Base-by-base conservation (phyloP, 768 basidiomycete genomes). In the Lanmaoa pseudosensibilis region DNA sequence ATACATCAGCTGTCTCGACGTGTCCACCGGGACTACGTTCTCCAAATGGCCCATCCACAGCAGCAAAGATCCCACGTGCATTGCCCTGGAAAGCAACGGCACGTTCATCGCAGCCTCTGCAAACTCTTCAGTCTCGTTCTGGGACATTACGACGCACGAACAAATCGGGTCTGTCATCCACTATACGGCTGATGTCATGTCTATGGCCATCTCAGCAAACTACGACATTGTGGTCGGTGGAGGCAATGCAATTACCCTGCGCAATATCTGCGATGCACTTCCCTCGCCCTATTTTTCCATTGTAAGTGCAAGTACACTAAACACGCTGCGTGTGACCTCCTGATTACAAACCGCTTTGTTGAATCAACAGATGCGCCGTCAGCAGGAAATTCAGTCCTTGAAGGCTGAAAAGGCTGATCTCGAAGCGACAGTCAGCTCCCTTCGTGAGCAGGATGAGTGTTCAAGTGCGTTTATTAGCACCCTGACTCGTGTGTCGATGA, bases 201-300 rank as follows among this genome's bases (percentile, higher is more conserved):
- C 46, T 36, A 55, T 50, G 48, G 40, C 43, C 8, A 56, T 56
- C 8, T 52, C 55, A 11, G 4, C 21, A 27, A 45, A 54, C 8
- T 5, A 38, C 12, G 16, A 46, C 18, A 9, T 56, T 10, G 43
- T 12, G 27, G 23, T 30, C 7, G 33, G 23, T 0, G 52, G 45
- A 10, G 43, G 30, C 19, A 15, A 6, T 0, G 33, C 27, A 9
- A 23, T 55, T 16, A n/a, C 36, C 2, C 25, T 56, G 18, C 3
- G 5, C 16, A 13, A 21, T 32, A 36, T 54, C 8, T 5, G 16
- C 11, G 36, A 45, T 3, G 5, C 50, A 9, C 43, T 56, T 33
- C 55, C 55, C n/a, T 34, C n/a, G 2, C 5, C 16, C 13, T 50
- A 55, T 5, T 11, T 19, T 25, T 30, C n/a, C 3, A 4, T 5